These are phyloP conservation scores for Sclerotinia trifoliorum DNA, from an alignment of 2,329 filamentous ascomycete species.

Conservation along the genomic window DNA sequence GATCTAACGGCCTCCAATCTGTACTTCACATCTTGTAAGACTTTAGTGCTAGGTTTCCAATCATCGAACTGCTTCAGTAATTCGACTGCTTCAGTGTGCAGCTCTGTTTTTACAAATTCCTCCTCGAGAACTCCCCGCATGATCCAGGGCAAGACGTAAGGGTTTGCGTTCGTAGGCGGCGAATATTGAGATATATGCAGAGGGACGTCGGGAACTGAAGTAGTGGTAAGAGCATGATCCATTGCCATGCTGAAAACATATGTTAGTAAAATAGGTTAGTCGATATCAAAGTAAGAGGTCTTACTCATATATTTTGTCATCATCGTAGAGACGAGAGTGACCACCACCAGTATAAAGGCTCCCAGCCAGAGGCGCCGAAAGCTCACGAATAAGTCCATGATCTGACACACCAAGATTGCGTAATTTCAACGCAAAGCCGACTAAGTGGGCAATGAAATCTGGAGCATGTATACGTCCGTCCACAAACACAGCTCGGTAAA, in stretches of 20 bases:
- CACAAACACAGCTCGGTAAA: conserved; percentile 93
- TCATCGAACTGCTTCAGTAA: conserved; percentile 86
- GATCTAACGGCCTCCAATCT: conserved; percentile 87
- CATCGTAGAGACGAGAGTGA: conserved; percentile 90
- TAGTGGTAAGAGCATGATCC: conserved; percentile 71
- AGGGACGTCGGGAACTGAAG: conserved; percentile 48
- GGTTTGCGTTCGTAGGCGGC: conserved; percentile 60
- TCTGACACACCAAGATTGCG: conserved; percentile 91
- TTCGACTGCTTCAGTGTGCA: conserved; percentile 73
- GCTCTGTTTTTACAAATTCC: conserved; percentile 79
- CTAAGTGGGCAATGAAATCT: conserved; percentile 88
- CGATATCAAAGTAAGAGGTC: conserved; percentile 33
- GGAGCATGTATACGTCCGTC: conserved; percentile 89
- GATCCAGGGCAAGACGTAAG: conserved; percentile 91
- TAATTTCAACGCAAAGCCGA: conserved; percentile 90
- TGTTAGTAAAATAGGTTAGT: conserved; percentile 18
- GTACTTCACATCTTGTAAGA: conserved; percentile 93
- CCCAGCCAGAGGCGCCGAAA: conserved; percentile 84
- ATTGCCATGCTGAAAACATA: conserved; percentile 57
- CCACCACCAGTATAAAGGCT: conserved; percentile 90
- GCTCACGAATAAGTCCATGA: conserved; percentile 87
- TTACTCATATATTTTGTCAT: conserved; percentile 77
- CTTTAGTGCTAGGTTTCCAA: conserved; percentile 89
- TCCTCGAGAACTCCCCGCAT: conserved; percentile 93
- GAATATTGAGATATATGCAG: conserved; percentile 55